A percentile compares a stretch with the other conserved stretches of the same genome.
Evolutionary conservation across 2,329 filamentous ascomycete species (phyloP).

Genomic region (Phaeophleospora eucalypticola): DNA sequence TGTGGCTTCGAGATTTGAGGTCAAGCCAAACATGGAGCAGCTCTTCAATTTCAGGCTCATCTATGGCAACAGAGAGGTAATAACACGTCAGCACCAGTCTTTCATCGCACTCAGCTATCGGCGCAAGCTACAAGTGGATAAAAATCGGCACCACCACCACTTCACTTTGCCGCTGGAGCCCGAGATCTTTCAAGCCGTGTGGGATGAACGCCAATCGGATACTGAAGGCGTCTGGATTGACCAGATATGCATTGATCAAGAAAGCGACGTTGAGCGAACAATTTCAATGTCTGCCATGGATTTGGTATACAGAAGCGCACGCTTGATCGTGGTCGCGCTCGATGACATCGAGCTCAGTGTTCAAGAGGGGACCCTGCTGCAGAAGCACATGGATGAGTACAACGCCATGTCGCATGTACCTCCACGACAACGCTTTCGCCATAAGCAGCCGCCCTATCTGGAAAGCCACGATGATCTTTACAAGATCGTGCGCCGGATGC

Average conservation of each 20-base stretch:
- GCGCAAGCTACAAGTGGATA: conserved; percentile 33
- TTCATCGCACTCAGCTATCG: conserved; percentile 45
- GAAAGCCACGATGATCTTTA: conserved; percentile 31
- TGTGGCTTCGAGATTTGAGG: conserved; percentile 28
- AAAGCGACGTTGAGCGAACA: conserved; percentile 38
- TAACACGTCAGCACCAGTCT: conserved; percentile 33
- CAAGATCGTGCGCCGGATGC: conserved; percentile 34
- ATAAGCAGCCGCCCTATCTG: conserved; percentile 30
- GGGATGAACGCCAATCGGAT: conserved; percentile 34
- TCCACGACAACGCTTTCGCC: conserved; percentile 29
- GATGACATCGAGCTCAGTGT: conserved; percentile 38
- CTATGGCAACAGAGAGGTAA: conserved; percentile 30
- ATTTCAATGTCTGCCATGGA: conserved; percentile 41
- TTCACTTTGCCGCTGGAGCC: conserved; percentile 39
- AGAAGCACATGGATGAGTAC: conserved; percentile 39
- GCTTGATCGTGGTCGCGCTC: conserved; percentile 39
- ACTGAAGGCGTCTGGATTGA: conserved; percentile 45
- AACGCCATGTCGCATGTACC: conserved; percentile 28
- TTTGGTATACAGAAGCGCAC: conserved; percentile 40
- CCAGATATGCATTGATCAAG: conserved; percentile 43
- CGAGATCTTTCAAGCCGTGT: conserved; percentile 40
- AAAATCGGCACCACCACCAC: conserved; percentile 29
- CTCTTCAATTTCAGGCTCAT: conserved; percentile 38
- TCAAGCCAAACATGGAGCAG: conserved; percentile 30
- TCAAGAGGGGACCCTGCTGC: conserved; percentile 36